These are phyloP conservation scores for Cutaneotrichosporon dermatis DNA, from an alignment of 1,284 basidiomycete species.

Conservation along the genomic window DNA sequence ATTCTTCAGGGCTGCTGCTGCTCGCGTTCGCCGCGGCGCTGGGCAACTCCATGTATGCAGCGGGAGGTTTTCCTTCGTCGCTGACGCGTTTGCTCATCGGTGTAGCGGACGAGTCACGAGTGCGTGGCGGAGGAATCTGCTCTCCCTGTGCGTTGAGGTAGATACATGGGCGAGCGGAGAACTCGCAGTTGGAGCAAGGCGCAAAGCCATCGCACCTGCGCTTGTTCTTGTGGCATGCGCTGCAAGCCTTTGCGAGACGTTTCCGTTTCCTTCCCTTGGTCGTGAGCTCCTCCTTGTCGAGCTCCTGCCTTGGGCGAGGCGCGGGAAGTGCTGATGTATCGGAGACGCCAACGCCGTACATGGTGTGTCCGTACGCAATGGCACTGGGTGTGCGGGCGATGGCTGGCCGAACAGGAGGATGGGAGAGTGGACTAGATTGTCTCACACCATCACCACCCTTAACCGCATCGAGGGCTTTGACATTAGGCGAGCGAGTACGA, in stretches of 20 bases:
- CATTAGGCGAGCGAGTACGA: conserved; percentile 8
- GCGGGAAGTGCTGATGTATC: conserved; percentile 2
- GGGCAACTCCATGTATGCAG: background rate
- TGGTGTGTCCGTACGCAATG: conserved; percentile 15
- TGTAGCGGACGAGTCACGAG: conserved; percentile 33
- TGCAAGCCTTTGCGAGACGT: conserved; percentile 48
- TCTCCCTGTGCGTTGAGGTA: conserved; percentile 50
- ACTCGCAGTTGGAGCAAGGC: conserved; percentile 54
- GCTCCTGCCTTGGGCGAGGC: conserved; percentile 12
- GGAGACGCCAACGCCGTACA: conserved; percentile 11
- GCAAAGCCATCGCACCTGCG: conserved; percentile 53
- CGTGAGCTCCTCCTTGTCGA: conserved; percentile 44
- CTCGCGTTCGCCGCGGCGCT: background rate
- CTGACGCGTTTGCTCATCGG: conserved; percentile 14
- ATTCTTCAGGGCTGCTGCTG: conserved; percentile 3
- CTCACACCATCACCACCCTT: background rate
- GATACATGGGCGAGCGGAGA: conserved; percentile 49
- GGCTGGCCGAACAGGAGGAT: conserved; percentile 12
- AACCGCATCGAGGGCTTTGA: conserved; percentile 9
- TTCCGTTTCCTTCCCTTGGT: conserved; percentile 49
- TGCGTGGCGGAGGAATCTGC: conserved; percentile 46
- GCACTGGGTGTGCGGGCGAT: background rate
- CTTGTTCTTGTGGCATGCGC: conserved; percentile 52
- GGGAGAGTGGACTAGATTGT: conserved; percentile 1
- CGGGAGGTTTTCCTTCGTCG: conserved; percentile 9